Percentiles rank a stretch among this genome's conserved stretches.
phyloP scores from a whole-genome alignment of 2,329 filamentous ascomycete genomes.

The Raffaelea albimanens region DNA sequence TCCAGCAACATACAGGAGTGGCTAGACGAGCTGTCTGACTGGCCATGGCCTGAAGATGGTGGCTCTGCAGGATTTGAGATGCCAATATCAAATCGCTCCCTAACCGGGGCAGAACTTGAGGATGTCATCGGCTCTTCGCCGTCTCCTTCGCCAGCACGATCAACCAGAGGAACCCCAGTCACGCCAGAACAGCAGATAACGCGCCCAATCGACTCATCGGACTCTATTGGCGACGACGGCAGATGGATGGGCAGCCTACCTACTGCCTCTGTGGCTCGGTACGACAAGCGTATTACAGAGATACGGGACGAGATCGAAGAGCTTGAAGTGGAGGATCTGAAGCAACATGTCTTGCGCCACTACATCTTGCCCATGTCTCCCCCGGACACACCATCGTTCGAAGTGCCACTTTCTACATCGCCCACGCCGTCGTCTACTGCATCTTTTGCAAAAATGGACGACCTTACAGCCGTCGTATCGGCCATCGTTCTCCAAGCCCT shows the following conservation, averaged over 20 bases:
- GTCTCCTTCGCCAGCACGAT: too few species aligned
- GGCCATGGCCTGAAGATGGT: slow-evolving; percentile 43
- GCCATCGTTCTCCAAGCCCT: slow-evolving; percentile 85
- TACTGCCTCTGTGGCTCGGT: slow-evolving; percentile 51
- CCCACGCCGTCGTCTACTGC: slow-evolving; percentile 28
- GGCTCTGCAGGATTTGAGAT: slow-evolving; percentile 46
- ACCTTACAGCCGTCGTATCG: slow-evolving; percentile 82
- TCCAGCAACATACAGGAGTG: slow-evolving; percentile 65
- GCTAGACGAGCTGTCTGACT: slow-evolving; percentile 59
- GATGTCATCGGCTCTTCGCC: too few species aligned
- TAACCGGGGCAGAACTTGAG: too few species aligned
- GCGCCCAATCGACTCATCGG: neutral
- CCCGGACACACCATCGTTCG: slow-evolving; percentile 28
- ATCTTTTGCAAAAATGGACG: slow-evolving; percentile 66
- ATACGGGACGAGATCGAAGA: slow-evolving; percentile 62
- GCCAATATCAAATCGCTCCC: too few species aligned
- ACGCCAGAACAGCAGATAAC: slow-evolving; percentile 9
- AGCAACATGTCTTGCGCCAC: slow-evolving; percentile 74
- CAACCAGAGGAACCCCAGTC: neutral
- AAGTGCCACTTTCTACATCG: slow-evolving; percentile 19
- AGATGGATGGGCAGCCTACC: slow-evolving; percentile 64
- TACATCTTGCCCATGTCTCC: slow-evolving; percentile 58
- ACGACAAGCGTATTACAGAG: slow-evolving; percentile 64
- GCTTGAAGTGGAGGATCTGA: slow-evolving; percentile 76
- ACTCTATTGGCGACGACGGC: slow-evolving; percentile 2